A percentile compares a stretch with the other conserved stretches of the same genome.
phyloP scores from a whole-genome alignment of 306 rosid species.

The Gastrolobium villosum region DNA sequence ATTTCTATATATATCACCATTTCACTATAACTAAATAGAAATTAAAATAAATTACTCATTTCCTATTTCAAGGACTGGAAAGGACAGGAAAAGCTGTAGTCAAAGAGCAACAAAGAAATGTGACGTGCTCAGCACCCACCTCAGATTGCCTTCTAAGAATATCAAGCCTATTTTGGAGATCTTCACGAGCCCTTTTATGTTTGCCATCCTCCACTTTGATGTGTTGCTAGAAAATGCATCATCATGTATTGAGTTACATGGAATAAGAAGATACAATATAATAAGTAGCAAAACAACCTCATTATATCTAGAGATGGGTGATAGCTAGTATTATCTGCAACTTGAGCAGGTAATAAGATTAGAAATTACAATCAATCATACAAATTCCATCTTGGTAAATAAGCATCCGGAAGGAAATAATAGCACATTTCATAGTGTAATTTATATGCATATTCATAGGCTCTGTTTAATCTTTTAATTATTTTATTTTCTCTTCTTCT shows the following conservation, averaged over 20 bases:
- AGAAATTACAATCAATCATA: slow-evolving; percentile 19
- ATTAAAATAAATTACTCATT: slow-evolving; percentile 31
- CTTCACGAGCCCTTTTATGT: slow-evolving; percentile 77
- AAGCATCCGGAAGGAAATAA: not conserved
- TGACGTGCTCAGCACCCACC: slow-evolving; percentile 60
- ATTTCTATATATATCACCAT: slow-evolving; percentile 35
- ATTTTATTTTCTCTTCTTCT: not conserved
- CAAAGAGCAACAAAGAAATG: slow-evolving; percentile 29
- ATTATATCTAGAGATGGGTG: not conserved
- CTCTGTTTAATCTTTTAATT: slow-evolving; percentile 25
- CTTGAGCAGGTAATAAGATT: slow-evolving; percentile 9
- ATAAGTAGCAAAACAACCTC: slow-evolving; percentile 39
- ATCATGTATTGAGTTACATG: slow-evolving; percentile 42
- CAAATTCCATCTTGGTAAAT: slow-evolving; percentile 6
- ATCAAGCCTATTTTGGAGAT: slow-evolving; percentile 84
- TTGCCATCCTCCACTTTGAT: slow-evolving; percentile 68
- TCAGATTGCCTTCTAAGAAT: slow-evolving; percentile 85
- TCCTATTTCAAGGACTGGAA: slow-evolving; percentile 33
- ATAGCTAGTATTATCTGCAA: slow-evolving; percentile 19
- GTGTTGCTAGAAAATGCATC: slow-evolving; percentile 67
- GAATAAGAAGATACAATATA: slow-evolving; percentile 22
- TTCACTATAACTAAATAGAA: slow-evolving; percentile 15
- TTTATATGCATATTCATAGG: slow-evolving; percentile 25
- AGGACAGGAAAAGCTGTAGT: slow-evolving; percentile 3
- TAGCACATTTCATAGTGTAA: not conserved